These are phyloP conservation scores for Sclerotinia trifoliorum DNA, from an alignment of 2,329 filamentous ascomycete genomes.

Conservation along the genomic window DNA sequence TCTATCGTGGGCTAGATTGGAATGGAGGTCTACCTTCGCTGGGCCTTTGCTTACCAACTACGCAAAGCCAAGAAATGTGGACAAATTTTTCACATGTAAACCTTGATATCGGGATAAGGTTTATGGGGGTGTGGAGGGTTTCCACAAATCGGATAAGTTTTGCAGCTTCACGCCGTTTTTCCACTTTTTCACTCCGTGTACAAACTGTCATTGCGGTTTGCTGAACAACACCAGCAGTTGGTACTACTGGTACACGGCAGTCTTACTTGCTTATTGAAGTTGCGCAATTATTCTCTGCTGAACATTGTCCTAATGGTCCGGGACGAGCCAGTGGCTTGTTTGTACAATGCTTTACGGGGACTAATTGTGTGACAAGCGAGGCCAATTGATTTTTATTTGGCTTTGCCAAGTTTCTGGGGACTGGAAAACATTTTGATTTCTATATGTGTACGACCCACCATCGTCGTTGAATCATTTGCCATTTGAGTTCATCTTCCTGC, in stretches of 20 bases:
- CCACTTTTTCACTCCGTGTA: background rate
- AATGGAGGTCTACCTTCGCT: background rate
- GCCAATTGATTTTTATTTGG: background rate
- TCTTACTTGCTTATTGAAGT: background rate
- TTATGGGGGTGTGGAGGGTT: background rate
- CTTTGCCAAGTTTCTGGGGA: background rate
- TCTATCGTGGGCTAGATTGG: background rate
- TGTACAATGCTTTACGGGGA: background rate
- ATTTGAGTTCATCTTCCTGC: background rate
- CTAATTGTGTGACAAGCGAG: background rate
- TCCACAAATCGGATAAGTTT: background rate
- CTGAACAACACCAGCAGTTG: background rate
- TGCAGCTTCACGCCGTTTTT: background rate
- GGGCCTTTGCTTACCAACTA: constrained; percentile 4
- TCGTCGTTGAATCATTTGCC: background rate
- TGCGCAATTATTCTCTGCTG: background rate
- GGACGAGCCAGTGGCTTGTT: background rate
- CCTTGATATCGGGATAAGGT: background rate
- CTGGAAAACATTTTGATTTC: background rate
- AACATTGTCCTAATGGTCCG: background rate
- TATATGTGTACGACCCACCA: background rate
- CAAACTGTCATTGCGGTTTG: background rate
- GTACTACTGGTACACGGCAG: background rate
- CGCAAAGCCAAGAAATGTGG: background rate
- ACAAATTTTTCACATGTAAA: no score